Evolutionary conservation across 208 protist species (phyloP).

Genomic region (Acanthamoeba royreba): DNA sequence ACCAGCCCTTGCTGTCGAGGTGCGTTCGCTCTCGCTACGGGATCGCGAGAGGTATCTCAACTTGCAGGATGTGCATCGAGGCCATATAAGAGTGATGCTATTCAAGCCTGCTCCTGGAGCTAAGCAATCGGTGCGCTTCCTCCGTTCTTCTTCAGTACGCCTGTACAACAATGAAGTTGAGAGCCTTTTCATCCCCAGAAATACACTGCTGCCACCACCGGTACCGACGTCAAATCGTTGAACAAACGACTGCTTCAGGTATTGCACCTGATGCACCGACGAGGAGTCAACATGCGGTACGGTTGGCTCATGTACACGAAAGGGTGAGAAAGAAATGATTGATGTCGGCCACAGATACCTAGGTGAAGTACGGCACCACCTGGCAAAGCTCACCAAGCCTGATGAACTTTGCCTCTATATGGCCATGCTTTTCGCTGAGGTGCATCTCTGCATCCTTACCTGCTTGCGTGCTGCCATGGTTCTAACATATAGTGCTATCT

Average conservation of each 20-base stretch:
- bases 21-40: not conserved
- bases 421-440: not conserved
- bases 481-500: not conserved
- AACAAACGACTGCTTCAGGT: not conserved
- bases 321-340: not conserved
- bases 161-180: no score
- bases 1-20: not conserved
- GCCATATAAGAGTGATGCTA: not conserved
- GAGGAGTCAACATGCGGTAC: not conserved
- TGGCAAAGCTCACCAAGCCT: not conserved
- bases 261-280: not conserved
- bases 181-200: no score
- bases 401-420: not conserved
- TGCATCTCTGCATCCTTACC: not conserved
- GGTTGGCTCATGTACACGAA: not conserved
- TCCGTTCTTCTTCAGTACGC: no score
- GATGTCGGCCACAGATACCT: not conserved
- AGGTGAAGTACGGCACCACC: not conserved
- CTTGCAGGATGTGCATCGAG: not conserved
- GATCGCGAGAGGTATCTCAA: not conserved
- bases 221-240: not conserved
- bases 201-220: not conserved
- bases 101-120: not conserved
- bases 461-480: no score
- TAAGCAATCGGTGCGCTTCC: not conserved